Evolutionary conservation across 2,329 filamentous ascomycete genomes (phyloP), one percentile per base, ranked within the genome.

Genomic region (Graphilbum ipis-grandicollis): DNA sequence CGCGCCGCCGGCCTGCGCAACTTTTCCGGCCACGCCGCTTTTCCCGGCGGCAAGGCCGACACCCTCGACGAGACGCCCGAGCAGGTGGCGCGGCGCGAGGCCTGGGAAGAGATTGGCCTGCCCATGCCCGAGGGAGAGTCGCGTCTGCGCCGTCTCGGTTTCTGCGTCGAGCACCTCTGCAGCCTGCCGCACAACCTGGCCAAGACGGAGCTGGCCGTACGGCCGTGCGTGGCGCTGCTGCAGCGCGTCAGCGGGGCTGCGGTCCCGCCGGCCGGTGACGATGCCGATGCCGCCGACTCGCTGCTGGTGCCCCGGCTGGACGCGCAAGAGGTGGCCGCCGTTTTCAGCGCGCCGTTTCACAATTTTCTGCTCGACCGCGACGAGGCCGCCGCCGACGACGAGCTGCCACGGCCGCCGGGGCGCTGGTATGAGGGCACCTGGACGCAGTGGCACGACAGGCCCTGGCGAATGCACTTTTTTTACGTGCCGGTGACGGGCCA

Each of bases 381-480:
- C 53, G 65, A 80, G 43, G 55, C 62, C 3, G 14, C 3, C 36
- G 19, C 17, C 13, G n/a, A 9, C 36, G 28, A 6, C 18, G 14
- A 49, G 46, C 47, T 19, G 12, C 13, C 21, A 14, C 57, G 57
- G 43, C 69, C 55, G 38, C 60, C 54, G 26, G 72, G 73, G 0
- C 66, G 73, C 39, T 96, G 86, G 86, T 94, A 96, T 60, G 67
- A 78, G 40, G 88, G 88, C 9, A 60, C 58, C 22, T 94, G 88
- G 88, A 71, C 75, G 37, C 63, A 74, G 44, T 93, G 78, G 75
- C 75, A 90, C 53, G 71, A 79, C 44, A 62, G 64, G 36, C 68
- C 68, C n/a, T 96, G 86, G 88, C 60, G 67, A 47, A 67, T 93
- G 65, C 88, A 94, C 57, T 86, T 88, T 57, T 96, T 94, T 58